These are phyloP conservation scores for Fraxinus angustifolia DNA, from an alignment of 305 asterid species.

Conservation along the genomic window DNA sequence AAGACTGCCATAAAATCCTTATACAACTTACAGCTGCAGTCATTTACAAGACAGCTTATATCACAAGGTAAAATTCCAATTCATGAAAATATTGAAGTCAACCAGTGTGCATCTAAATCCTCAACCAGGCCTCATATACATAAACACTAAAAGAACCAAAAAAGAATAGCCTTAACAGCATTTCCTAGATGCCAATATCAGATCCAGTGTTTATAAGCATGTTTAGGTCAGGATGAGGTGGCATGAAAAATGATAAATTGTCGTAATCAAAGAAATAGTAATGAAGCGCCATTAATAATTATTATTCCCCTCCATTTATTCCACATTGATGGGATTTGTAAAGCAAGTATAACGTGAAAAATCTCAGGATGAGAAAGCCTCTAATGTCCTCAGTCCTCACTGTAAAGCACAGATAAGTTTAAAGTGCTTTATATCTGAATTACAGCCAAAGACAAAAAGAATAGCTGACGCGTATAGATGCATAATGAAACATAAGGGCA, in stretches of 20 bases:
- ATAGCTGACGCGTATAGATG: neutral
- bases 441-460: neutral
- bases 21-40: neutral
- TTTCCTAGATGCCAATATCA: neutral
- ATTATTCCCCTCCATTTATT: neutral
- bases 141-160: neutral
- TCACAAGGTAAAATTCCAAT: neutral
- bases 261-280: neutral
- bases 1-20: neutral
- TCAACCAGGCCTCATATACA: neutral
- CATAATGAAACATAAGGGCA: neutral
- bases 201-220: neutral
- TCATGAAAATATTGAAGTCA: neutral
- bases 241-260: neutral
- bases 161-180: neutral
- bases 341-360: neutral
- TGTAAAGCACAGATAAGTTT: neutral
- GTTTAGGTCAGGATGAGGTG: neutral
- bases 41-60: neutral
- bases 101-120: neutral
- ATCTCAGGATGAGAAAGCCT: neutral
- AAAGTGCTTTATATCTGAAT: neutral
- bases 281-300: neutral
- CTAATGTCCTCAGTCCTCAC: neutral
- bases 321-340: neutral